A percentile compares a stretch with the other conserved stretches of the same genome.
phyloP scores from a whole-genome alignment of 805 yeast species.

The Saccharomycopsis fermentans region DNA sequence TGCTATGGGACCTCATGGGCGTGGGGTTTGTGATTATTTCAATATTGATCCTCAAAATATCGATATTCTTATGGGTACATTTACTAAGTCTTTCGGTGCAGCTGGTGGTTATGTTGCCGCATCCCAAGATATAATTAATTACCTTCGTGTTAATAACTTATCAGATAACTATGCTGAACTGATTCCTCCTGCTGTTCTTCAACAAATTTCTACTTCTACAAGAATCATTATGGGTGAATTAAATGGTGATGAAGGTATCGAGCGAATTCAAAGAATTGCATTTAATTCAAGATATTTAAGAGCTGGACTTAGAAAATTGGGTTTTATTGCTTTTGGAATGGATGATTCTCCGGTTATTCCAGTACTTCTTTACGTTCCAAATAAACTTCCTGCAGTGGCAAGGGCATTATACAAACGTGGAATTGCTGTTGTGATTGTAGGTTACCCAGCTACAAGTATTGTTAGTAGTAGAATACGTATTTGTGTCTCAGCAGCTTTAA shows the following conservation, averaged over 20 bases:
- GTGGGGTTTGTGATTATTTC: conserved; percentile 92
- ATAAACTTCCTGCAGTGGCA: conserved; percentile 89
- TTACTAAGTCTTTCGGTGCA: conserved; percentile 96
- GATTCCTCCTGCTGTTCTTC: conserved; percentile 82
- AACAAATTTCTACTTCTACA: conserved; percentile 76
- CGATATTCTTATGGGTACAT: conserved; percentile 94
- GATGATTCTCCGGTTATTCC: conserved; percentile 98
- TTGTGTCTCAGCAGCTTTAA: conserved; percentile 85
- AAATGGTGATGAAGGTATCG: conserved; percentile 87
- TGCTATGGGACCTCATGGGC: conserved; percentile 92
- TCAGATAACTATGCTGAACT: conserved; percentile 75
- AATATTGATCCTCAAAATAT: conserved; percentile 64
- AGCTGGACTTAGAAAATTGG: conserved; percentile 81
- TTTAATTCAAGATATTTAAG: conserved; percentile 92
- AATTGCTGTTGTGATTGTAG: conserved; percentile 92
- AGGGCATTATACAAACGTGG: conserved; percentile 68
- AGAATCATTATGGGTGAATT: conserved; percentile 70
- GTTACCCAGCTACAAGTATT: conserved; percentile 95
- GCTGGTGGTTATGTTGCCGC: conserved; percentile 98
- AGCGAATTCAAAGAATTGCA: conserved; percentile 85
- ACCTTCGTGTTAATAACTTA: conserved; percentile 61
- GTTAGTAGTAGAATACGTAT: conserved; percentile 83
- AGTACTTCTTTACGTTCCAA: conserved; percentile 74
- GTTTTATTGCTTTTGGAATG: conserved; percentile 88
- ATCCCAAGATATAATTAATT: conserved; percentile 54